These are phyloP conservation scores for Cenchrus fungigraminus DNA, from an alignment of 176 grass and related monocot genomes.

Conservation along the genomic window DNA sequence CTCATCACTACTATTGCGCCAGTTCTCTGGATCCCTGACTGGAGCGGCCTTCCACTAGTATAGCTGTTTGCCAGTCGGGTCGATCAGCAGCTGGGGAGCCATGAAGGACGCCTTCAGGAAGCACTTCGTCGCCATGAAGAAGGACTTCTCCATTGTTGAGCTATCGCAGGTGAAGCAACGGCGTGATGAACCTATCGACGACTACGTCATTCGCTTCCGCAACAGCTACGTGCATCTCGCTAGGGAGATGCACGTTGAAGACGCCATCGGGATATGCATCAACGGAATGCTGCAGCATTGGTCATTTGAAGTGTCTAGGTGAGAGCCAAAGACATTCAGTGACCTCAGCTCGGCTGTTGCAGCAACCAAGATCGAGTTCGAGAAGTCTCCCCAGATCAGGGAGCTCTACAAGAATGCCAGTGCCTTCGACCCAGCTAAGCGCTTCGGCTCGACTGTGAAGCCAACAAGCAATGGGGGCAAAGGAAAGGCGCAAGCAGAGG, in stretches of 20 bases:
- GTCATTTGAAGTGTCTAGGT: neutral
- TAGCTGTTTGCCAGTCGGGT: neutral
- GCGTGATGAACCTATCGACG: neutral
- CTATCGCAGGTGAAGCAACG: neutral
- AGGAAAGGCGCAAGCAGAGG: neutral
- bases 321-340: neutral
- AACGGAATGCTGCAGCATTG: neutral
- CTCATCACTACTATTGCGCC: neutral
- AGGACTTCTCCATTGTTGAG: neutral
- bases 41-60: neutral
- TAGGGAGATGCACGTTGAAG: neutral
- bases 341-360: neutral
- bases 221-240: neutral
- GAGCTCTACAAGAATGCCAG: neutral
- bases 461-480: neutral
- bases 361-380: neutral
- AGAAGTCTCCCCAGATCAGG: neutral
- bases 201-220: neutral
- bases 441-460: neutral
- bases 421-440: neutral
- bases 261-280: neutral
- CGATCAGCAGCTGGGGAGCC: neutral
- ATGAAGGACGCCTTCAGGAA: neutral
- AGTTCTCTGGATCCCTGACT: neutral
- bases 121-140: neutral